Evolutionary conservation across 371 early-diverging fungal species (phyloP).

Genomic region (Lichtheimia ornata): DNA sequence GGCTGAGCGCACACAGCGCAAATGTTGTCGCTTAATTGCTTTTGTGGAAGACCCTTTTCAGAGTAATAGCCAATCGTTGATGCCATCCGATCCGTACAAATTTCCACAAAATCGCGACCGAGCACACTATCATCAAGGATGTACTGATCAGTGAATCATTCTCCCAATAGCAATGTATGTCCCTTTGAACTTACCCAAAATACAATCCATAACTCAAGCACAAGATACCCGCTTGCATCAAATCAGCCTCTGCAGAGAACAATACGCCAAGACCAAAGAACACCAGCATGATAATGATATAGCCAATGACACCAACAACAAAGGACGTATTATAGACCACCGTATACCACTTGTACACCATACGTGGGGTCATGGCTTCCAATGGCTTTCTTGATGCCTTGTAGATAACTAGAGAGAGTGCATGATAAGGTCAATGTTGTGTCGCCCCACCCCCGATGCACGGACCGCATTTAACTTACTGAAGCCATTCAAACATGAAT

Average conservation of each 20-base stretch:
- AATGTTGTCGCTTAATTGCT: conserved; percentile 70
- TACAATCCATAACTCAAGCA: conserved; percentile 68
- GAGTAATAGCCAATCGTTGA: conserved; percentile 75
- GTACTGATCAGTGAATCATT: background rate
- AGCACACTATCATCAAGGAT: conserved; percentile 53
- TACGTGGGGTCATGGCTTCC: conserved; percentile 67
- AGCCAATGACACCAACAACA: conserved; percentile 64
- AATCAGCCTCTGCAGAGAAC: conserved; percentile 38
- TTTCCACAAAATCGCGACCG: conserved; percentile 84
- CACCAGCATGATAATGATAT: conserved; percentile 53
- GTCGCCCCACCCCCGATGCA: background rate
- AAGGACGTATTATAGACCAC: conserved; percentile 66
- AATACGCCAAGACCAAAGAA: conserved; percentile 61
- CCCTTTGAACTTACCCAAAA: conserved; percentile 59
- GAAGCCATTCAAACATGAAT: conserved; percentile 41
- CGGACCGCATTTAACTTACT: conserved; percentile 23
- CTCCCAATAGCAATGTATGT: background rate
- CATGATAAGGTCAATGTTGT: background rate
- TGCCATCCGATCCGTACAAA: conserved; percentile 84
- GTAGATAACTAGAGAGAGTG: conserved; percentile 45
- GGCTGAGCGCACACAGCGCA: conserved; percentile 84
- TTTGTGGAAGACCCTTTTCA: conserved; percentile 68
- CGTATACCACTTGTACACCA: conserved; percentile 74
- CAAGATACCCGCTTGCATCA: conserved; percentile 52
- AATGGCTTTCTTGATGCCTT: conserved; percentile 65